Base-by-base conservation (phyloP, 2,329 filamentous ascomycete genomes). In the Cercospora citrullina region DNA sequence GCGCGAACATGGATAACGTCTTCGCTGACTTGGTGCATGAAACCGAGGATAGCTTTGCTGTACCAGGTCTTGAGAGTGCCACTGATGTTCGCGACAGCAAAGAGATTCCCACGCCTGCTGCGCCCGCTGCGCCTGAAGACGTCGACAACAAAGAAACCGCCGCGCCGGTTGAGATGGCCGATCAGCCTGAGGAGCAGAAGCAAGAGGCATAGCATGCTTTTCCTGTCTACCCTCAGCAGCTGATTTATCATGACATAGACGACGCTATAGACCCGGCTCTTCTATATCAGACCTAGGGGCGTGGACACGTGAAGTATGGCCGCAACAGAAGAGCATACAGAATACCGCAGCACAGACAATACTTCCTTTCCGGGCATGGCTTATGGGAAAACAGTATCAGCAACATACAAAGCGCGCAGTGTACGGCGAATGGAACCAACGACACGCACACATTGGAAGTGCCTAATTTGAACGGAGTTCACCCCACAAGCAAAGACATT, bases 1-100 rank as follows among this genome's bases (percentile, higher is more conserved):
- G 71, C 10, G 73, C 71, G 23, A 72, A 74, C 60, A 75, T 77
- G 63, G 77, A 78, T 42, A 76, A 72, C 36, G 76, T 78, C 45
- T 79, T 79, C 69, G 76, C 75, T 8, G 78, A 79, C 48, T 72
- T 79, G 53, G 76, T 79, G 10, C 73, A 77, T 53, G 74, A 76
- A 45, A 72, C 76, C 31, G 75, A 76, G 16, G 74, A 77, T 21
- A 71, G n/a, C 12, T 65, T 68, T 53, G 63, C 68, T 16, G 66
- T 73, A 16, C 58, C 67, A 9, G 72, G 69, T 30, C 68, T 74
- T 6, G 74, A 76, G 33, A 72, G 73, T 30, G 48, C 67, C 5
- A 67, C 67, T 30, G 74, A 75, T 18, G 62, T 65, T 16, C 68
- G 71, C 12, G 68, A 67, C 28, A 68, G 63, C 45, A 69, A 69